A percentile compares a stretch with the other conserved stretches of the same genome.
These are phyloP conservation scores for Apophysomyces ossiformis DNA, from an alignment of 371 early-diverging fungal genomes.

Conservation along the genomic window DNA sequence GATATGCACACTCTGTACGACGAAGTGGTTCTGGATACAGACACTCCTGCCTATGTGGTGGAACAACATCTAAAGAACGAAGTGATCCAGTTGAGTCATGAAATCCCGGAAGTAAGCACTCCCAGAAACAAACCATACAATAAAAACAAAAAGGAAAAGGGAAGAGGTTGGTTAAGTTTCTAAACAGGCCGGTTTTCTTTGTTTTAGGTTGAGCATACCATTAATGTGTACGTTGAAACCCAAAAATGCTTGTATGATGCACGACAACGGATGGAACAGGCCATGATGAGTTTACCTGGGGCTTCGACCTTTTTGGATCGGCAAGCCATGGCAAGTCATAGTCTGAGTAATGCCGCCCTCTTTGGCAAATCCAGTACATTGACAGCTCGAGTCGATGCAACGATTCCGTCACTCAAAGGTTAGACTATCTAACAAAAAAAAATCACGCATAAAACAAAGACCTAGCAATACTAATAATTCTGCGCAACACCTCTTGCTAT, in stretches of 20 bases:
- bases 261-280: conserved; percentile 42
- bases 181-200: neutral
- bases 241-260: conserved; percentile 42
- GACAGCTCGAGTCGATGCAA: conserved; percentile 10
- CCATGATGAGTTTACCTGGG: conserved; percentile 52
- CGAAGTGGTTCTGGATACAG: conserved; percentile 29
- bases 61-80: conserved; percentile 45
- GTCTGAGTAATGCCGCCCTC: conserved; percentile 20
- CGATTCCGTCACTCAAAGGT: conserved; percentile 20
- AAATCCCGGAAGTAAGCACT: conserved; percentile 38
- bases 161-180: neutral
- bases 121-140: neutral
- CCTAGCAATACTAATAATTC: conserved; percentile 13
- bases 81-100: conserved; percentile 32
- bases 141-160: no score
- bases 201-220: conserved; percentile 33
- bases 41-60: conserved; percentile 26
- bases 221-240: conserved; percentile 29
- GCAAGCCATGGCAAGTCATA: conserved; percentile 36
- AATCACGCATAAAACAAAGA: neutral
- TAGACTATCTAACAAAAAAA: neutral
- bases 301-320: conserved; percentile 42
- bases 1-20: conserved; percentile 40
- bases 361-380: conserved; percentile 19
- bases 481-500: neutral